Conservation (phyloP, 768 basidiomycete genomes). For the Arthromyces matolae region DNA sequence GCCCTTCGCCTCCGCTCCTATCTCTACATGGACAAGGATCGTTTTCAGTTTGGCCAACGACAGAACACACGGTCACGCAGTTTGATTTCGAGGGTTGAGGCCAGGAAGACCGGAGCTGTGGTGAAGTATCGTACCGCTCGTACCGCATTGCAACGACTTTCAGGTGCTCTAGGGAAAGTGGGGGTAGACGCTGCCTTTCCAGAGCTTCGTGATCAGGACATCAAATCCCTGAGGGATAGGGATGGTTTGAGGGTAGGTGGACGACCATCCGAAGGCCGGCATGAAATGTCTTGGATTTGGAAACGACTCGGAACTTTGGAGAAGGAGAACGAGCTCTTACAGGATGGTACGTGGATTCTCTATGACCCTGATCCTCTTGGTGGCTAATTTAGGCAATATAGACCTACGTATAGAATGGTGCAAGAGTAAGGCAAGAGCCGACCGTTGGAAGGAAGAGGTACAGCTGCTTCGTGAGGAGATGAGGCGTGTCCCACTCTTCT, state of each 20-base stretch:
- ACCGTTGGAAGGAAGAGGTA: too few relatives aligned
- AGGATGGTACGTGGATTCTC: slow-evolving; percentile 12
- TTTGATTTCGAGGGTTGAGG: slow-evolving; percentile 5
- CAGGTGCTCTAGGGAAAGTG: neutral
- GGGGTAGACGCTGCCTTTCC: slow-evolving; percentile 8
- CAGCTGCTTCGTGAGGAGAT: too few relatives aligned
- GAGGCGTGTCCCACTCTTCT: too few relatives aligned
- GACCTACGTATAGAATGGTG: slow-evolving; percentile 13
- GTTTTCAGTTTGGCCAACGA: slow-evolving; percentile 11
- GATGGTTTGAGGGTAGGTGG: neutral
- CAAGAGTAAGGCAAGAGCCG: slow-evolving; percentile 10
- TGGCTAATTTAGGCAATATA: too few relatives aligned
- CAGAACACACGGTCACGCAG: slow-evolving; percentile 10
- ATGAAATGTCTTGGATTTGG: slow-evolving; percentile 19
- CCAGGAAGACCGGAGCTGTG: slow-evolving; percentile 3
- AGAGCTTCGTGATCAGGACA: slow-evolving; percentile 6
- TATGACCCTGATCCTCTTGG: too few relatives aligned
- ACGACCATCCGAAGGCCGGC: slow-evolving; percentile 4
- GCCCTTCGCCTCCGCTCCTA: slow-evolving; percentile 8
- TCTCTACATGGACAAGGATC: slow-evolving; percentile 12
- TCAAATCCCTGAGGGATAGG: slow-evolving; percentile 6
- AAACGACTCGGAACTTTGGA: slow-evolving; percentile 6
- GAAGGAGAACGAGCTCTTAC: slow-evolving; percentile 4
- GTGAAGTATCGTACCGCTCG: slow-evolving; percentile 10
- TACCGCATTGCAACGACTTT: slow-evolving; percentile 2